Base-by-base conservation (phyloP, 441 rosid genomes). In the Eruca vesicaria region DNA sequence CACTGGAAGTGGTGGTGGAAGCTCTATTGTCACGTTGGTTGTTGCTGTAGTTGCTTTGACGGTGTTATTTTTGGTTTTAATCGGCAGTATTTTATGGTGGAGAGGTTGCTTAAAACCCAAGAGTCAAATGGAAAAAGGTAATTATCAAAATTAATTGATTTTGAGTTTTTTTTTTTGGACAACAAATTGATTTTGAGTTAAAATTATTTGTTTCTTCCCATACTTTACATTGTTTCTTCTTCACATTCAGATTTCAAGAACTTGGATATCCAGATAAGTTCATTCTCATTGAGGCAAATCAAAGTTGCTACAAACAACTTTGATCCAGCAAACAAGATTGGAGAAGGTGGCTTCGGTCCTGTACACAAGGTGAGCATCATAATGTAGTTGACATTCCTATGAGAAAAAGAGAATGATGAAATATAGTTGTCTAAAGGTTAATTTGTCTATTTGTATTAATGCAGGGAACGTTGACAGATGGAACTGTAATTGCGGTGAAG, bases 341-440 rank as follows among this genome's bases (percentile, higher is more conserved):
- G 98, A 21, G 98, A 93, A 84, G 98, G 98, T 50, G 98, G 98
- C 14, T 93, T 93, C n/a, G 96, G 97, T 2, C 90, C 97, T 28
- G 96, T 94, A 19, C 89, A 82, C 83, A 89, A 88, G 94, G 97
- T 93, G 63, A 73, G 59, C 36, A 68, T 62, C 32, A 68, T 57
- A 63, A 45, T 26, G 18, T 63, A 19, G 4, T 11, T 62, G n/a
- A 16, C 33, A 19, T 26, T n/a, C n/a, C 11, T 23, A 56, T 31
- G 67, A 55, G 70, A 41, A 20, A 19, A 26, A 2, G 1, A n/a
- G 20, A 16, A 16, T 23, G 50, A 65, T 55, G 20, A 18, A 14
- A n/a, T n/a, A n/a, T n/a, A n/a, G n/a, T n/a, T n/a, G n/a, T n/a
- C n/a, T n/a, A n/a, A n/a, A n/a, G n/a, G n/a, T n/a, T n/a, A n/a